These are phyloP conservation scores for Persicaria tinctoria DNA, from an alignment of 148 eudicot genomes.

Conservation along the genomic window DNA sequence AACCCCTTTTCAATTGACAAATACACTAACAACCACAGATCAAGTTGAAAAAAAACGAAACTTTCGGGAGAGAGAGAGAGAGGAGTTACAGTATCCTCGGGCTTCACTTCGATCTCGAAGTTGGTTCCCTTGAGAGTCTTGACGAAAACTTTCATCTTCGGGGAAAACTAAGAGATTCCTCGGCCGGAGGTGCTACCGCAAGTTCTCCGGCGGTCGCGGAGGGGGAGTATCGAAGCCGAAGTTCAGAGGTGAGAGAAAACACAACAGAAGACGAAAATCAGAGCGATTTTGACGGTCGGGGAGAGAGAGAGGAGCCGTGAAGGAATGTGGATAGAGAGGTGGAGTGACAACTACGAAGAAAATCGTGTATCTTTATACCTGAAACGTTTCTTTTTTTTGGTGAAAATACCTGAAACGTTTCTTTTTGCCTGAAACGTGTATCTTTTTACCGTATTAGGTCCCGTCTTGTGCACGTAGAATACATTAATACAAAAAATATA, in stretches of 20 bases:
- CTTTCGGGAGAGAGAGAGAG: neutral
- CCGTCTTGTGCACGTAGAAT: too few species aligned
- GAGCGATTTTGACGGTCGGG: neutral
- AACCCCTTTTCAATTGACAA: neutral
- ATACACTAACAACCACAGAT: neutral
- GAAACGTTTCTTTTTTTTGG: too few species aligned
- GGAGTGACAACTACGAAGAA: neutral
- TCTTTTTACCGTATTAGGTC: too few species aligned
- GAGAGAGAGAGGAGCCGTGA: neutral
- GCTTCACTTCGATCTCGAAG: conserved; percentile 74
- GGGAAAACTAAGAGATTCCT: neutral
- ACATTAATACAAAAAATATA: too few species aligned
- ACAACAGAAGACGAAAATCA: neutral
- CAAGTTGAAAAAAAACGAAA: neutral
- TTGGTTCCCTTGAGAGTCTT: conserved; percentile 66
- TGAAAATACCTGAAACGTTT: too few species aligned
- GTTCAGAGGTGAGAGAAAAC: neutral
- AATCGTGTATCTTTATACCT: neutral
- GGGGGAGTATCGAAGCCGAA: neutral
- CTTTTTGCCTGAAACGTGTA: too few species aligned
- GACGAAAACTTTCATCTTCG: conserved; percentile 60
- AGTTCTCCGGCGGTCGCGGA: conserved; percentile 21
- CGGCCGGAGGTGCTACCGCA: neutral
- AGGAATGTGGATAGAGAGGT: conserved; percentile 10
- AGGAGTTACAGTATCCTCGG: conserved; percentile 49